These are phyloP conservation scores for Usnea hakonensis DNA, from an alignment of 495 filamentous ascomycete species.

Conservation along the genomic window DNA sequence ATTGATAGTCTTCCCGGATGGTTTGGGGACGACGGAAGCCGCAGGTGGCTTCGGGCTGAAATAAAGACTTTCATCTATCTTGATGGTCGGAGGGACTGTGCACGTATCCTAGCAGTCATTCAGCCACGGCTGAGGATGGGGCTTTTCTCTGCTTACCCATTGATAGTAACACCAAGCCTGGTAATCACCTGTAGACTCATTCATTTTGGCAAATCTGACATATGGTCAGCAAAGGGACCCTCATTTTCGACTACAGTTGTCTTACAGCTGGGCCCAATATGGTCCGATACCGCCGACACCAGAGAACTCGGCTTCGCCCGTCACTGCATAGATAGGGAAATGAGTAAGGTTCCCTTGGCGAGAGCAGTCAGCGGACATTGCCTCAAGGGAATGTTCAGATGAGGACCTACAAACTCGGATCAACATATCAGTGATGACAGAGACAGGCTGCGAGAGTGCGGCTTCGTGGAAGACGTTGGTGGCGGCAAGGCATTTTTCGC, in stretches of 20 bases:
- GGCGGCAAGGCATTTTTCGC: constrained; percentile 20
- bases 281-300: constrained; percentile 21
- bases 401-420: constrained; percentile 12
- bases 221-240: neutral
- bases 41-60: constrained; percentile 33
- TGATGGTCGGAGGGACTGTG: constrained; percentile 15
- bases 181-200: constrained; percentile 22
- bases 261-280: constrained; percentile 22
- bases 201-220: constrained; percentile 20
- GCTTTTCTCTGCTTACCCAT: neutral
- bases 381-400: neutral
- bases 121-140: neutral
- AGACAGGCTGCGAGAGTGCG: constrained; percentile 20
- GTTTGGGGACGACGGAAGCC: constrained; percentile 26
- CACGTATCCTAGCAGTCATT: constrained; percentile 15
- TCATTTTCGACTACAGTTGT: neutral
- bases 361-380: neutral
- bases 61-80: constrained; percentile 25
- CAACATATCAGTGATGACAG: constrained; percentile 19
- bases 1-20: constrained; percentile 39
- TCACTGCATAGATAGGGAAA: constrained; percentile 16
- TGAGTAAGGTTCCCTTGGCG: constrained; percentile 11
- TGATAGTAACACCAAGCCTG: constrained; percentile 25
- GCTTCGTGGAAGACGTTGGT: constrained; percentile 24
- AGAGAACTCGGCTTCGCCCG: constrained; percentile 18